These are phyloP conservation scores for Neurospora terricola DNA, from an alignment of 495 filamentous ascomycete species.

Conservation along the genomic window DNA sequence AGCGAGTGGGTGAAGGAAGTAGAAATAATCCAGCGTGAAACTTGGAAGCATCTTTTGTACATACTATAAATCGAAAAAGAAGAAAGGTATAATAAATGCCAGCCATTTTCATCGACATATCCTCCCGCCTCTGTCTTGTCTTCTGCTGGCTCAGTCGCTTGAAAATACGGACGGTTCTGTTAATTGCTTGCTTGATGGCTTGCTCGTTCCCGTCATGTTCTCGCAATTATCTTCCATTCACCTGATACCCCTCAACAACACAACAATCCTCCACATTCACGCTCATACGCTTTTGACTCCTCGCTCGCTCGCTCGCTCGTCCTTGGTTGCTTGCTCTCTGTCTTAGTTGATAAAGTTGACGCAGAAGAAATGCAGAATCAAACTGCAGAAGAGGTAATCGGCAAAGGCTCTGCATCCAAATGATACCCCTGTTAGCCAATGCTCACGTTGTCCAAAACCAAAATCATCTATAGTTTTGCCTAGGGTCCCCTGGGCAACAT, in stretches of 20 bases:
- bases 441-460: too few relatives aligned
- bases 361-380: conserved; percentile 98
- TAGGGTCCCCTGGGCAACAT: not conserved
- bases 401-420: conserved; percentile 67
- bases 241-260: not conserved
- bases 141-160: not conserved
- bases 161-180: not conserved
- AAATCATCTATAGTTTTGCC: too few relatives aligned
- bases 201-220: not conserved
- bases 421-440: too few relatives aligned
- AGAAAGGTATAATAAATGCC: not conserved
- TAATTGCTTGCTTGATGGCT: not conserved
- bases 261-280: not conserved
- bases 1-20: not conserved
- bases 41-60: not conserved
- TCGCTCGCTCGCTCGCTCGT: not conserved
- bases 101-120: not conserved
- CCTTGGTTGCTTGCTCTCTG: not conserved
- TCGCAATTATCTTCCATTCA: not conserved
- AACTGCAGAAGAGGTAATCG: conserved; percentile 87
- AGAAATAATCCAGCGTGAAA: not conserved
- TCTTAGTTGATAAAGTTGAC: conserved; percentile 96
- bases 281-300: conserved; percentile 2
- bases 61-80: not conserved
- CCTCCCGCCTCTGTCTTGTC: not conserved